These are phyloP conservation scores for Endocarpon pusillum DNA, from an alignment of 495 filamentous ascomycete species.

Conservation along the genomic window DNA sequence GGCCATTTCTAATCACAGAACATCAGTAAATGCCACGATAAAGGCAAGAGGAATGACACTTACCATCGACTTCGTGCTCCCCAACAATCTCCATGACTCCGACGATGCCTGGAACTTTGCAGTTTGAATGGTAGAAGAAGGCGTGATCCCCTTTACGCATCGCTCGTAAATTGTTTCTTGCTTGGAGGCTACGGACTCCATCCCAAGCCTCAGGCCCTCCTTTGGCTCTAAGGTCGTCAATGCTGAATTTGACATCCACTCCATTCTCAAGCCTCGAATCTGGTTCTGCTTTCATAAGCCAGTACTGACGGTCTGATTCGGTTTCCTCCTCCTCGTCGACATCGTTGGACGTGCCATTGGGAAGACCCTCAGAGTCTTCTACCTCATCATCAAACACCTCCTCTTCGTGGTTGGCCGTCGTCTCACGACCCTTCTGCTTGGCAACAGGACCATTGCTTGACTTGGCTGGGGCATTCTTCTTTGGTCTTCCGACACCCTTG, in stretches of 20 bases:
- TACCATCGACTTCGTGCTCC: conserved; percentile 66
- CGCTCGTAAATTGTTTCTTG: conserved; percentile 69
- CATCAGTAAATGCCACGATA: conserved; percentile 2
- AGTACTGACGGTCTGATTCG: conserved; percentile 35
- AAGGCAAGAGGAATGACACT: conserved; percentile 12
- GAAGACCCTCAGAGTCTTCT: conserved; percentile 5
- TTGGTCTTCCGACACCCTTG: no score
- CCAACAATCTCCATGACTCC: conserved; percentile 87
- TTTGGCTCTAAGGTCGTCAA: conserved; percentile 64
- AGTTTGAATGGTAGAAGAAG: conserved; percentile 97
- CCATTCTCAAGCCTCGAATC: conserved; percentile 74
- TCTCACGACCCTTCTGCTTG: neutral
- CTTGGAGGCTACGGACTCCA: conserved; percentile 35
- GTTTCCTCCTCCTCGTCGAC: conserved; percentile 4
- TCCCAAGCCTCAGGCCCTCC: conserved; percentile 76
- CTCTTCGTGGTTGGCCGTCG: conserved; percentile 4
- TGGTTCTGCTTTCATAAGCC: conserved; percentile 94
- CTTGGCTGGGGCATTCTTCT: neutral
- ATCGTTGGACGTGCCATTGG: conserved; percentile 5
- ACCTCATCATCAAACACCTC: conserved; percentile 5
- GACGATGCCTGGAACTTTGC: conserved; percentile 75
- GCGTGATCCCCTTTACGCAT: conserved; percentile 88
- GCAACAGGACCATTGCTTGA: neutral
- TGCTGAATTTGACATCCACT: conserved; percentile 79
- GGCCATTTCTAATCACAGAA: conserved; percentile 43